Evolutionary conservation across 2,329 filamentous ascomycete genomes (phyloP).

Genomic region (Paramyrothecium sp.): DNA sequence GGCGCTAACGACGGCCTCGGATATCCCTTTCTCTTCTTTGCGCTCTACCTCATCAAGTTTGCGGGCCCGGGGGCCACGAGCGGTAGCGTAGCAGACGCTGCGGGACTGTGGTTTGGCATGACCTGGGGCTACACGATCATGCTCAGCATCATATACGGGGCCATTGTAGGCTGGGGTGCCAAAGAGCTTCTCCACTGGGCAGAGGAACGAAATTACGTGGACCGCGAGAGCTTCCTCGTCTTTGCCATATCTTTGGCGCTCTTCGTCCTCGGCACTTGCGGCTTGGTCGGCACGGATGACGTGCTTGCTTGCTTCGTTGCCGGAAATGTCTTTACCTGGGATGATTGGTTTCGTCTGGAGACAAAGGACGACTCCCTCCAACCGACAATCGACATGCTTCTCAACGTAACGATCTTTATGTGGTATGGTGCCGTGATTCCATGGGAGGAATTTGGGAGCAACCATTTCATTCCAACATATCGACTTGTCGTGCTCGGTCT

Average conservation of each 20-base stretch:
- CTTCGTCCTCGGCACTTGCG: slow-evolving; percentile 84
- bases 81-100: slow-evolving; percentile 64
- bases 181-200: slow-evolving; percentile 84
- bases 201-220: slow-evolving; percentile 76
- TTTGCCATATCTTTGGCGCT: slow-evolving; percentile 83
- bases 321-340: slow-evolving; percentile 87
- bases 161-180: slow-evolving; percentile 74
- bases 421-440: slow-evolving; percentile 88
- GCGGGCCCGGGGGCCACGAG: slow-evolving; percentile 55
- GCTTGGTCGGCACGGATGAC: slow-evolving; percentile 84
- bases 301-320: slow-evolving; percentile 91
- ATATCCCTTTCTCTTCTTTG: slow-evolving; percentile 85
- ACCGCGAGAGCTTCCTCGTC: slow-evolving; percentile 83
- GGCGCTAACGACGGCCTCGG: slow-evolving; percentile 88
- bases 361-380: slow-evolving; percentile 91
- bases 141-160: slow-evolving; percentile 75
- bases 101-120: slow-evolving; percentile 80
- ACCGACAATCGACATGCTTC: slow-evolving; percentile 90
- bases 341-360: slow-evolving; percentile 90
- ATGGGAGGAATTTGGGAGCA: slow-evolving; percentile 68
- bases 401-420: slow-evolving; percentile 85
- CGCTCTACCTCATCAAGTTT: slow-evolving; percentile 81
- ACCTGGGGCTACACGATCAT: slow-evolving; percentile 83
- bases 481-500: slow-evolving; percentile 73
- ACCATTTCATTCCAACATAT: slow-evolving; percentile 68